Percentiles rank a stretch among this genome's conserved stretches.
phyloP scores from a whole-genome alignment of 805 yeast species.

The Yamadazyma sp. region DNA sequence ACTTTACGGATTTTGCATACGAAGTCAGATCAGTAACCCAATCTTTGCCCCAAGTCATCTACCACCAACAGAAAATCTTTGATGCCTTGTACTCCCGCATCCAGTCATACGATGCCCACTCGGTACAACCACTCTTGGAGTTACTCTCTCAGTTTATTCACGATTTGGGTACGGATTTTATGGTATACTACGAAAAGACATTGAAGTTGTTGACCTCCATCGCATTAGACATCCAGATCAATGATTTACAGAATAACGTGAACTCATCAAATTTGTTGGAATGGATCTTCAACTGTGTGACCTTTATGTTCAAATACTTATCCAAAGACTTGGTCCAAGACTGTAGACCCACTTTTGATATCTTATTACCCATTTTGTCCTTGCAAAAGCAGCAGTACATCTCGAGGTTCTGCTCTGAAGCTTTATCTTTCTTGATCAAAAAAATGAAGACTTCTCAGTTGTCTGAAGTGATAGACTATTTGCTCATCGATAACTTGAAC shows the following conservation, averaged over 20 bases:
- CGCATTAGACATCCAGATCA: conserved; percentile 36
- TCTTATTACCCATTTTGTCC: conserved; percentile 63
- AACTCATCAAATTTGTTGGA: conserved; percentile 68
- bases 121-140: conserved; percentile 81
- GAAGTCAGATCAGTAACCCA: conserved; percentile 55
- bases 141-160: conserved; percentile 79
- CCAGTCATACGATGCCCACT: conserved; percentile 57
- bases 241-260: conserved; percentile 51
- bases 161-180: conserved; percentile 89
- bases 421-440: conserved; percentile 78
- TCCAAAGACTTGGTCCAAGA: conserved; percentile 61
- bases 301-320: conserved; percentile 86
- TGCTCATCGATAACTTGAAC: conserved; percentile 35
- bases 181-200: conserved; percentile 61
- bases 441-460: conserved; percentile 57
- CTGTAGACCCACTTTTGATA: conserved; percentile 64
- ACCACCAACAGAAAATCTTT: conserved; percentile 64
- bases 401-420: conserved; percentile 85
- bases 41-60: conserved; percentile 77
- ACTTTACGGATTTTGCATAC: conserved; percentile 62
- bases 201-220: conserved; percentile 51
- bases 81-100: conserved; percentile 49
- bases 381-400: conserved; percentile 59
- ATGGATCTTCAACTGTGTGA: conserved; percentile 79
- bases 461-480: conserved; percentile 42